Percentiles rank a stretch among this genome's conserved stretches.
These are phyloP conservation scores for Fonsecaea multimorphosa DNA, from an alignment of 2,329 filamentous ascomycete genomes.

Conservation along the genomic window DNA sequence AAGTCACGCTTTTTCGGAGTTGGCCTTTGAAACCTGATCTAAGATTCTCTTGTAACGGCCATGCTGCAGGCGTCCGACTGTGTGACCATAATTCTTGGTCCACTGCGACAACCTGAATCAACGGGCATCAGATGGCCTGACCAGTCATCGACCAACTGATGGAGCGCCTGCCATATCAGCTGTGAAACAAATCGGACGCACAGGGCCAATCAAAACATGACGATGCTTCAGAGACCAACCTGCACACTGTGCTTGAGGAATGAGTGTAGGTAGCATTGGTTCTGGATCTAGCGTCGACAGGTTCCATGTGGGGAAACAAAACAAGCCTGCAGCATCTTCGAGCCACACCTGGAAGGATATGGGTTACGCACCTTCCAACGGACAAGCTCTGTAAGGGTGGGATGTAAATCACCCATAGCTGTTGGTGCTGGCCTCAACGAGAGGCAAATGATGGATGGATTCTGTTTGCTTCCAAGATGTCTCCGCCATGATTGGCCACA, in stretches of 20 bases:
- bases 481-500: constrained; percentile 25
- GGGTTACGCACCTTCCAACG: constrained; percentile 24
- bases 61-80: constrained; percentile 32
- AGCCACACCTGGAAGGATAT: constrained; percentile 18
- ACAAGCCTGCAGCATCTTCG: constrained; percentile 22
- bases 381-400: constrained; percentile 21
- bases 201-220: constrained; percentile 22
- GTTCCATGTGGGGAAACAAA: constrained; percentile 36
- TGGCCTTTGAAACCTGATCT: constrained; percentile 36
- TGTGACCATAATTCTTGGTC: constrained; percentile 35
- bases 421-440: constrained; percentile 18
- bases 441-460: constrained; percentile 12
- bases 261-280: constrained; percentile 27
- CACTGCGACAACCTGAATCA: constrained; percentile 34
- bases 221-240: constrained; percentile 21
- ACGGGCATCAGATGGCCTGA: constrained; percentile 22
- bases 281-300: constrained; percentile 30
- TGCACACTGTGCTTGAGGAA: constrained; percentile 23
- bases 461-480: constrained; percentile 31
- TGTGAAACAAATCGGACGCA: constrained; percentile 32
- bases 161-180: constrained; percentile 30
- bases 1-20: constrained; percentile 32
- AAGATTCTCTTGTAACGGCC: constrained; percentile 38
- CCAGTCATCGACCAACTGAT: constrained; percentile 30
- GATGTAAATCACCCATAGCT: constrained; percentile 11